Percentiles rank a stretch among this genome's conserved stretches.
Evolutionary conservation across 805 yeast genomes (phyloP).

Genomic region (Lipomyces spencermartinsiae): DNA sequence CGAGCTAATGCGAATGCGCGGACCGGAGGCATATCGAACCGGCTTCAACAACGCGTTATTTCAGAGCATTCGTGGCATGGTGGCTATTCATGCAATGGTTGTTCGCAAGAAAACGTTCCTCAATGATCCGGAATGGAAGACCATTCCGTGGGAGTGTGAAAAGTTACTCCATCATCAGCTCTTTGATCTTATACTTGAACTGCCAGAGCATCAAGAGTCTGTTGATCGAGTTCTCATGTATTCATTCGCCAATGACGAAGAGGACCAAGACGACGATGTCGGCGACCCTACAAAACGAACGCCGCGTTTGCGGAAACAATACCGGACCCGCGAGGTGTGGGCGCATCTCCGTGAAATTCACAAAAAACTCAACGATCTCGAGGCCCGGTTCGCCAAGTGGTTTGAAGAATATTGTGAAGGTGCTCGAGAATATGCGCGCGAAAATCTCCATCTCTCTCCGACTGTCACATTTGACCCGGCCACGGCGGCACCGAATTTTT

Average conservation of each 20-base stretch:
- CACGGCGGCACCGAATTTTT: slow-evolving; percentile 6
- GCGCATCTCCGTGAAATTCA: slow-evolving; percentile 3
- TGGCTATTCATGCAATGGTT: not conserved
- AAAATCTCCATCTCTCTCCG: not conserved
- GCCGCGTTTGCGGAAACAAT: slow-evolving; percentile 11
- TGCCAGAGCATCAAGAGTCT: slow-evolving; percentile 20
- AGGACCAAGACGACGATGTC: not conserved
- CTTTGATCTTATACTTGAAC: slow-evolving; percentile 12
- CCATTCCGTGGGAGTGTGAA: slow-evolving; percentile 14
- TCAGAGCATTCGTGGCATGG: slow-evolving; percentile 10
- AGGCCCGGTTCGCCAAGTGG: slow-evolving; percentile 12
- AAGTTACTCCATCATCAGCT: slow-evolving; percentile 7
- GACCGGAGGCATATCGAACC: slow-evolving; percentile 15
- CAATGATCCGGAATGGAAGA: slow-evolving; percentile 11
- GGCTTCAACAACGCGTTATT: slow-evolving; percentile 9
- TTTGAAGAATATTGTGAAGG: not conserved
- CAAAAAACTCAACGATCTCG: slow-evolving; percentile 8
- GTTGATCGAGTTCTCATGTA: slow-evolving; percentile 11
- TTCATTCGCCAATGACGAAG: slow-evolving; percentile 5
- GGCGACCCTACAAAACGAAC: not conserved
- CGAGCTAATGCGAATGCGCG: slow-evolving; percentile 14
- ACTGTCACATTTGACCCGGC: slow-evolving; percentile 7
- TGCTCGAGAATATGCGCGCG: not conserved
- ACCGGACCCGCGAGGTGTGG: slow-evolving; percentile 3
- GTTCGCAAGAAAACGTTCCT: not conserved